Conservation (phyloP, 805 yeast genomes). For the Yamadazyma nakazawae region DNA sequence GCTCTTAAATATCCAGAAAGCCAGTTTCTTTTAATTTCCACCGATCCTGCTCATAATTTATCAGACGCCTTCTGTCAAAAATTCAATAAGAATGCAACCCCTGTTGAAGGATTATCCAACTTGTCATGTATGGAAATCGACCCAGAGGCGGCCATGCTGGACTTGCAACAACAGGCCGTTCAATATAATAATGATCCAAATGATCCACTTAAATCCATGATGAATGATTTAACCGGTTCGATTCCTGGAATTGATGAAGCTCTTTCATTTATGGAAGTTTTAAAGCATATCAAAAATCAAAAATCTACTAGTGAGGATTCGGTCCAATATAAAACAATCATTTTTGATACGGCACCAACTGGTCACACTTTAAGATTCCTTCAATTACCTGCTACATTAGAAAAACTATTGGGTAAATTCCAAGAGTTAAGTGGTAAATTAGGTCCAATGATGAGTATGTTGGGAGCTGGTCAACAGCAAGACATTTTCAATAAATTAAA, state of each 20-base stretch:
- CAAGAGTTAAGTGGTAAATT: constrained; percentile 80
- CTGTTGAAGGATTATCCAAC: constrained; percentile 84
- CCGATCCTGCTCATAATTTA: constrained; percentile 98
- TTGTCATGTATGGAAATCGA: constrained; percentile 98
- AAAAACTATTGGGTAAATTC: constrained; percentile 81
- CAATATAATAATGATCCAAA: constrained; percentile 51
- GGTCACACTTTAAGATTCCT: constrained; percentile 96
- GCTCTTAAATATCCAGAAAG: constrained; percentile 78
- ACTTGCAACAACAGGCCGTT: constrained; percentile 64
- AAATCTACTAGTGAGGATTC: constrained; percentile 19
- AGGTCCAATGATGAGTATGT: constrained; percentile 83
- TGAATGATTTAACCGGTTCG: constrained; percentile 89
- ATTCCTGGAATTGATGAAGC: constrained; percentile 99
- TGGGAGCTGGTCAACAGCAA: constrained; percentile 64
- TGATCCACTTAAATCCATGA: constrained; percentile 66
- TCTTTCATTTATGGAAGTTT: constrained; percentile 93
- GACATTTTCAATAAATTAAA: constrained; percentile 78
- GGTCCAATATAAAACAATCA: constrained; percentile 70
- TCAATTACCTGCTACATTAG: constrained; percentile 90
- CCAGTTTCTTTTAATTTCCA: constrained; percentile 83
- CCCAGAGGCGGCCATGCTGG: constrained; percentile 90
- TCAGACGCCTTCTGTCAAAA: constrained; percentile 98
- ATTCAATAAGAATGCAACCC: constrained; percentile 94
- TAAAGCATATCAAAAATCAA: constrained; percentile 90
- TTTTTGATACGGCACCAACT: constrained; percentile 99